Conservation (phyloP, 2,329 filamentous ascomycete genomes). For the Verticillium isaacii region DNA sequence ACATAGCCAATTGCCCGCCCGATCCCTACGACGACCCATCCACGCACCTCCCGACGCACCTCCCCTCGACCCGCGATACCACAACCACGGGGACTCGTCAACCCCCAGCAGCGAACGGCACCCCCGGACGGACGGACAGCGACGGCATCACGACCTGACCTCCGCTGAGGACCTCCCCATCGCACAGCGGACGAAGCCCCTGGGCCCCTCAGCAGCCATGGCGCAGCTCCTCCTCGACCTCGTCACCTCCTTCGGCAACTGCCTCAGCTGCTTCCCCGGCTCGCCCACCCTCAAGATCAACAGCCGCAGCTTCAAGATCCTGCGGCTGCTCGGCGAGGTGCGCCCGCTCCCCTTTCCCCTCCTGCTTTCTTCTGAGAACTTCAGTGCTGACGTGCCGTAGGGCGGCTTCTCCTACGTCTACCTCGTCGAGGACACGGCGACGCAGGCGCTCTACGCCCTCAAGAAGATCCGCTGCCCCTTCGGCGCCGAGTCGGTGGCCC, state of each 20-base stretch:
- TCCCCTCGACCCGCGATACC: background rate
- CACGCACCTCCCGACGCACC: background rate
- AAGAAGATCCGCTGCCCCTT: conserved; percentile 99
- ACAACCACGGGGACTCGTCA: background rate
- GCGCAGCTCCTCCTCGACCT: conserved; percentile 83
- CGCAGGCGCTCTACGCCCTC: conserved; percentile 81
- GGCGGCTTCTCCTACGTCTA: conserved; percentile 99
- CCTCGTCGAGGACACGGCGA: conserved; percentile 86
- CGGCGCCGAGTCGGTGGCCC: conserved; percentile 90
- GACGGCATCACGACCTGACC: background rate
- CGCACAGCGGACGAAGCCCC: background rate
- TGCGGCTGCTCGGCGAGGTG: conserved; percentile 89
- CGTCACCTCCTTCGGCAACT: conserved; percentile 87
- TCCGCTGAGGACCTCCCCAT: background rate
- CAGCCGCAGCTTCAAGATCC: conserved; percentile 89
- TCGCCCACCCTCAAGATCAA: conserved; percentile 95
- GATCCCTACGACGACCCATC: background rate
- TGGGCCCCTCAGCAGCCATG: conserved; percentile 43
- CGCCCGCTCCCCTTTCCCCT: conserved; percentile 15
- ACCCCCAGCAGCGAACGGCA: background rate
- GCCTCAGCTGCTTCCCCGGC: conserved; percentile 92
- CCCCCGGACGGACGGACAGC: background rate
- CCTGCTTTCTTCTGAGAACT: no score
- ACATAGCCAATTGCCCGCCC: background rate
- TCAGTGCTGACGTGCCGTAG: conserved; percentile 31